Evolutionary conservation across 352 stramenopile genomes (phyloP).

Genomic region (Globisporangium mamillatum): DNA sequence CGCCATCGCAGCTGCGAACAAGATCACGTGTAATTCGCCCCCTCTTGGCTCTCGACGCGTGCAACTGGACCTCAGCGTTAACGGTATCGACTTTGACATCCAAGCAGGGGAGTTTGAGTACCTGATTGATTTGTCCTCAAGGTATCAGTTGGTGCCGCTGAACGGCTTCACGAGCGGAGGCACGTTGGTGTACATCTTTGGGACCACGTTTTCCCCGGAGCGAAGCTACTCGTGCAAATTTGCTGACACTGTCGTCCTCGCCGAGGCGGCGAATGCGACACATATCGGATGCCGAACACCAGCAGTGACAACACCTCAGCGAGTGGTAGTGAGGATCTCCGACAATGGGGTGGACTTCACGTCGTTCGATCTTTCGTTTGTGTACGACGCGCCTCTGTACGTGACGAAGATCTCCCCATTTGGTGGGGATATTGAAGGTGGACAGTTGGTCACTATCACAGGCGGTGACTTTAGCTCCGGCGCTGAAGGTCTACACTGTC

Average conservation of each 20-base stretch:
- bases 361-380: slow-evolving; percentile 47
- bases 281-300: slow-evolving; percentile 63
- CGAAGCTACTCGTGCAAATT: slow-evolving; percentile 54
- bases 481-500: slow-evolving; percentile 58
- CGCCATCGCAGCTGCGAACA: slow-evolving; percentile 4
- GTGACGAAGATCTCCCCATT: slow-evolving; percentile 56
- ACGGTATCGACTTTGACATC: slow-evolving; percentile 52
- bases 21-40: slow-evolving; percentile 33
- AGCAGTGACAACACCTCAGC: slow-evolving; percentile 17
- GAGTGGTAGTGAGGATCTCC: slow-evolving; percentile 45
- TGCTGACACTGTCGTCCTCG: slow-evolving; percentile 31
- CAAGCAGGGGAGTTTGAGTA: slow-evolving; percentile 49
- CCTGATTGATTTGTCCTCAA: slow-evolving; percentile 20
- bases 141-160: slow-evolving; percentile 31
- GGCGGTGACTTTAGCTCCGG: slow-evolving; percentile 58
- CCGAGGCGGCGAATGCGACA: slow-evolving; percentile 50
- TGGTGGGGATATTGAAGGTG: slow-evolving; percentile 63
- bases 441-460: slow-evolving; percentile 45
- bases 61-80: slow-evolving; percentile 38
- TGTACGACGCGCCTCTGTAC: slow-evolving; percentile 46
- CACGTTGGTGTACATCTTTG: slow-evolving; percentile 51
- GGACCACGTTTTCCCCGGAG: slow-evolving; percentile 25
- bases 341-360: slow-evolving; percentile 59
- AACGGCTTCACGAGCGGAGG: slow-evolving; percentile 47
- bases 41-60: slow-evolving; percentile 12